Conservation (phyloP, 2,329 filamentous ascomycete species). For the Chrysosporium queenslandicum region DNA sequence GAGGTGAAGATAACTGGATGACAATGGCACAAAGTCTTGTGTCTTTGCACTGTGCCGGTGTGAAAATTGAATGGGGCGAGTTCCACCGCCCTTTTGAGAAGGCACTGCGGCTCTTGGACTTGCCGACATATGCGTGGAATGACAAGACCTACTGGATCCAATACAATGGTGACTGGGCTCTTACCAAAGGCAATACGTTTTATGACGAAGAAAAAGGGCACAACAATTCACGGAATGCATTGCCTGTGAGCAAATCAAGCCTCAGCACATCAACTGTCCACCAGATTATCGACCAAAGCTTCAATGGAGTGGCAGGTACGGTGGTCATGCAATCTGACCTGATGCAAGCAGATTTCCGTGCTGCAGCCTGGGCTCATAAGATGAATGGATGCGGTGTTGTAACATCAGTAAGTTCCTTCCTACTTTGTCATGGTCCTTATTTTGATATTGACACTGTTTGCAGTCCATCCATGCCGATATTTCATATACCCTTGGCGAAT, state of each 20-base stretch:
- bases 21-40: constrained; percentile 51
- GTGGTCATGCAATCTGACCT: constrained; percentile 35
- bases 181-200: constrained; percentile 13
- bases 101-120: constrained; percentile 50
- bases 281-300: constrained; percentile 28
- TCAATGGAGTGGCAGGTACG: constrained; percentile 20
- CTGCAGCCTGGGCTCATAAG: constrained; percentile 33
- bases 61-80: constrained; percentile 60
- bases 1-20: constrained; percentile 54
- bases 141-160: constrained; percentile 64
- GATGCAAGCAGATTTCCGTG: constrained; percentile 28
- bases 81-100: constrained; percentile 54
- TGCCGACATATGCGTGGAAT: constrained; percentile 60
- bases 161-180: constrained; percentile 26
- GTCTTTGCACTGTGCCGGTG: constrained; percentile 51
- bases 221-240: background rate
- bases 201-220: constrained; percentile 14
- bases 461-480: constrained; percentile 21
- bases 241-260: background rate
- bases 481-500: constrained; percentile 18
- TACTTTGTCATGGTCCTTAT: background rate
- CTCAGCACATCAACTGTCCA: constrained; percentile 20
- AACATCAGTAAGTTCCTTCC: constrained; percentile 32
- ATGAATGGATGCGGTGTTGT: constrained; percentile 36
- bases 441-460: background rate